These are phyloP conservation scores for Malassezia equina DNA, from an alignment of 1,284 basidiomycete species.

Conservation along the genomic window DNA sequence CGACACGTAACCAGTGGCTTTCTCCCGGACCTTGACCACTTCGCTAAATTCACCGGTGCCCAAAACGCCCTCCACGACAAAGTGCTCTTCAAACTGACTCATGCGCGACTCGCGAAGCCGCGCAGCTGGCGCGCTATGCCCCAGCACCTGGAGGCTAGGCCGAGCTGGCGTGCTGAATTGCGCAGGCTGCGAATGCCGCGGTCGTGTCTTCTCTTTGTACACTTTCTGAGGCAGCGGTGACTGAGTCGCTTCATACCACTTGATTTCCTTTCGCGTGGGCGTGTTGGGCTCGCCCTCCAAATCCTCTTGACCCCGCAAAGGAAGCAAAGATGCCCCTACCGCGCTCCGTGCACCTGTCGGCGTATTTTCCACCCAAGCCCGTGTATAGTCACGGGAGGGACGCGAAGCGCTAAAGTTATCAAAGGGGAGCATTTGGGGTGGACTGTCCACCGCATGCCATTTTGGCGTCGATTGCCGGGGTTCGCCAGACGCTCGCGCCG, in stretches of 20 bases:
- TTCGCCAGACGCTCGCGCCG: background rate
- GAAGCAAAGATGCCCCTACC: background rate
- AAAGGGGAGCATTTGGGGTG: background rate
- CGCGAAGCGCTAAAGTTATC: background rate
- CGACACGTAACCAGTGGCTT: slow-evolving; percentile 58
- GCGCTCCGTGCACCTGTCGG: background rate
- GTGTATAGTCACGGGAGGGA: background rate
- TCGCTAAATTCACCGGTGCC: slow-evolving; percentile 91
- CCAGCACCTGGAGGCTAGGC: background rate
- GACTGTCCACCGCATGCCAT: background rate
- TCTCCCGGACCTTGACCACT: slow-evolving; percentile 76
- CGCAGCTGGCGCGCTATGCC: slow-evolving; percentile 12
- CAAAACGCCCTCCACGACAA: slow-evolving; percentile 68
- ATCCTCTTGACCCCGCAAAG: background rate
- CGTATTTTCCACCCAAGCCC: background rate
- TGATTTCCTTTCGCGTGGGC: slow-evolving; percentile 20
- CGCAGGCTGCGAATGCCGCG: slow-evolving; percentile 15
- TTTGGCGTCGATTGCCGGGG: background rate
- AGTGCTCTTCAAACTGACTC: slow-evolving; percentile 49
- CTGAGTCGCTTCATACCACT: slow-evolving; percentile 40
- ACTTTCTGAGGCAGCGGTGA: slow-evolving; percentile 32
- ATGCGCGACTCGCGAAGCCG: slow-evolving; percentile 9
- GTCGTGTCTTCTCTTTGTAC: slow-evolving; percentile 4
- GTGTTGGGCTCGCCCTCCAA: slow-evolving; percentile 1
- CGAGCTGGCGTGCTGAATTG: background rate